Base-by-base conservation (phyloP, 768 basidiomycete species). In the Gloeopeniophorella convolvens region DNA sequence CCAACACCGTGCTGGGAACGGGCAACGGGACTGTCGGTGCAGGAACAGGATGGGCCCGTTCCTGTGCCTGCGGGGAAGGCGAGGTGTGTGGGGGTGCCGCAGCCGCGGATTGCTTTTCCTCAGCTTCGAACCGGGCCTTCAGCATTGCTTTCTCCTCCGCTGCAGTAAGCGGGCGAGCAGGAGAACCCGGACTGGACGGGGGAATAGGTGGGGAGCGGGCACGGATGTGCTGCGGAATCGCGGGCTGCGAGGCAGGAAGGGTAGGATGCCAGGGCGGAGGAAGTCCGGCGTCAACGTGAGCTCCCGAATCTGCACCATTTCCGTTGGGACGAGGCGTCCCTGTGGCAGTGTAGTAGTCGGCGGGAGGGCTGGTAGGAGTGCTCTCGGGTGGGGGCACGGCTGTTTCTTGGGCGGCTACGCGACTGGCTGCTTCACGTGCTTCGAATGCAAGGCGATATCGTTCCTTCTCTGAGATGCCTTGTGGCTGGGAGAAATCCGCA, bases 121-220 rank as follows among this genome's bases (percentile, higher is more conserved):
- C 77, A 1, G 73, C 75, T 23, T 78, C 85, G 56, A 78, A 87
- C 62, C 73, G 76, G 4, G 83, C 82, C 31, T 69, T 72, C 10
- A 90, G 63, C 49, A 78, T 63, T 18, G 83, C 85, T 68, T 91
- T 90, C 66, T 91, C 89, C 59, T 90, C 87, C 0, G 79, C 80
- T 3, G 89, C 88, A 2, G 82, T 82, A 44, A 89, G 65, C 16
- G 69, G 66, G 16, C 57, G 63, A 21, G 54, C 55, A 6, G 64
- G 59, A 31, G 60, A 57, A 3, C 31, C 10, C 18, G 58, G 9
- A 8, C 49, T 58, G 8, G 68, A 58, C 4, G 67, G 62, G 20
- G 62, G 63, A 2, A 62, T 59, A 16, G 68, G 65, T 5, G 66
- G 67, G 9, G 66, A 65, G 13, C 63, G 60, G 15, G 63, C 60